A percentile compares a stretch with the other conserved stretches of the same genome.
phyloP scores from a whole-genome alignment of 441 rosid species.

The Populus hybrid region DNA sequence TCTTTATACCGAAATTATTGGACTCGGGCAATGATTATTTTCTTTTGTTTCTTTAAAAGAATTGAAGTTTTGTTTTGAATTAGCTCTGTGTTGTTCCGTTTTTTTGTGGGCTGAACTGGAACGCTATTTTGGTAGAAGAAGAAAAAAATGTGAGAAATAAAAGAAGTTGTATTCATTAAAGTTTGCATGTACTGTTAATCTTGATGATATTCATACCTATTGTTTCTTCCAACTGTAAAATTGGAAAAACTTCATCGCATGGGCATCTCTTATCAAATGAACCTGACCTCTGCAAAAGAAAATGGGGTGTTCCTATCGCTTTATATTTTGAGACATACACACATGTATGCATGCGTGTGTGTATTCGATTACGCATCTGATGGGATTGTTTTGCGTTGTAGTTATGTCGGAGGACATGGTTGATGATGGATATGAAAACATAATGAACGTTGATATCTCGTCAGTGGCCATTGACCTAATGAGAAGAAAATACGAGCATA shows the following conservation, averaged over 20 bases:
- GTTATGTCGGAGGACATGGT: slow-evolving; percentile 99
- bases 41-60: background rate
- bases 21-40: background rate
- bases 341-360: background rate
- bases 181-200: background rate
- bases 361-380: background rate
- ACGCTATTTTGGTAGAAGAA: background rate
- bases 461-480: slow-evolving; percentile 78
- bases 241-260: background rate
- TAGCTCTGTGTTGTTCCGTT: background rate
- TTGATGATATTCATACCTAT: no score
- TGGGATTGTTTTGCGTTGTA: slow-evolving; percentile 21
- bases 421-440: slow-evolving; percentile 79
- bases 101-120: background rate
- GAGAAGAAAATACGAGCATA: slow-evolving; percentile 56
- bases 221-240: background rate
- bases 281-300: background rate
- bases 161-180: background rate
- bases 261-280: background rate
- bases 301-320: background rate
- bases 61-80: background rate
- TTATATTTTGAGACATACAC: background rate
- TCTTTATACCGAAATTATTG: background rate
- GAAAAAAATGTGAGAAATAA: background rate
- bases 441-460: slow-evolving; percentile 77